Conservation (phyloP, 805 yeast genomes). For the Kregervanrija fluxuum region DNA sequence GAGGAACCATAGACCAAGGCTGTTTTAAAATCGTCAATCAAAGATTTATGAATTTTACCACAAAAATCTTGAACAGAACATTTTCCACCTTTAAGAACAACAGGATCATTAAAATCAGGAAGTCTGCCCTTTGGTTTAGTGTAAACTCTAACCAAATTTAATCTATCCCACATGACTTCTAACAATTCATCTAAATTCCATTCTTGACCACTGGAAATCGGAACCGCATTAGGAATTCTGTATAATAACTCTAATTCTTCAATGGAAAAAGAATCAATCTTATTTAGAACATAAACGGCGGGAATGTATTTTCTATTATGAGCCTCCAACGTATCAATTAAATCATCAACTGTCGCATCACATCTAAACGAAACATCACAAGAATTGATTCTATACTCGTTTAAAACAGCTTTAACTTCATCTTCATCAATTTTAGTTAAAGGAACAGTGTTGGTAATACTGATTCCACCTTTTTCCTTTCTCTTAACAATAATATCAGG, state of each 20-base stretch:
- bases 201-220: conserved; percentile 90
- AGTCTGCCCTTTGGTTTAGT: conserved; percentile 93
- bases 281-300: conserved; percentile 89
- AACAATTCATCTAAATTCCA: conserved; percentile 96
- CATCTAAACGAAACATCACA: conserved; percentile 96
- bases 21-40: conserved; percentile 87
- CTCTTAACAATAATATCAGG: conserved; percentile 89
- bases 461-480: conserved; percentile 94
- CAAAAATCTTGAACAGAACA: conserved; percentile 93
- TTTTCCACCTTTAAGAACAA: conserved; percentile 75
- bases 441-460: conserved; percentile 89
- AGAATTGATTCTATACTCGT: conserved; percentile 88
- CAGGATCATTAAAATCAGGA: conserved; percentile 95
- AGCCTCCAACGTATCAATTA: conserved; percentile 89
- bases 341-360: conserved; percentile 95
- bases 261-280: conserved; percentile 89
- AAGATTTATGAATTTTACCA: conserved; percentile 89
- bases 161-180: conserved; percentile 91
- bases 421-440: conserved; percentile 86
- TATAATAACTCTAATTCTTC: conserved; percentile 87
- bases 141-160: conserved; percentile 88
- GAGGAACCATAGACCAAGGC: conserved; percentile 92
- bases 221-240: conserved; percentile 95
- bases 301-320: conserved; percentile 91
- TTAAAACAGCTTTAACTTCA: conserved; percentile 93